phyloP scores from a whole-genome alignment of 2,329 filamentous ascomycete genomes.

The Macrophomina tecta region DNA sequence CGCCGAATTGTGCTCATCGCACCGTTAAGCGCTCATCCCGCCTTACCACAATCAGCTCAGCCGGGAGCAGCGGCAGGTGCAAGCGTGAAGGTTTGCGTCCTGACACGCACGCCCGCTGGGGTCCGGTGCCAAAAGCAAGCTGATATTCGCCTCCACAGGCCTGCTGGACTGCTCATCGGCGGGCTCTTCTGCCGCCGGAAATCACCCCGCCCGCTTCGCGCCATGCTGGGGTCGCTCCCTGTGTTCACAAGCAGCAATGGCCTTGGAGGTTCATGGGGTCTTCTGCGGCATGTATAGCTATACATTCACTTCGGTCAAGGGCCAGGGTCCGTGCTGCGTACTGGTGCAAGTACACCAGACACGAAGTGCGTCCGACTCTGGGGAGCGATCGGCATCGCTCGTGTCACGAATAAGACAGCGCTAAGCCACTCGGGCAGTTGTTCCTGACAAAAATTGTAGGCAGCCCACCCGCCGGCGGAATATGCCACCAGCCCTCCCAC shows the following conservation, averaged over 20 bases:
- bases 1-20: constrained; percentile 5
- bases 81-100: neutral
- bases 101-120: constrained; percentile 1
- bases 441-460: constrained; percentile 15
- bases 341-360: neutral
- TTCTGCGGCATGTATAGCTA: neutral
- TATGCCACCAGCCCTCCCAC: neutral
- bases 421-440: constrained; percentile 10
- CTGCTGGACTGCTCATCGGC: neutral
- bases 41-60: neutral
- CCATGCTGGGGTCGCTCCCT: neutral
- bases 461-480: constrained; percentile 5
- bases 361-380: neutral
- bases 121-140: neutral
- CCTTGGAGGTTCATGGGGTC: neutral
- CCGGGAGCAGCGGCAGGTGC: constrained; percentile 10
- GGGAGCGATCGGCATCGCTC: constrained; percentile 12
- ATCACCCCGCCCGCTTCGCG: neutral
- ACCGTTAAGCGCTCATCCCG: neutral
- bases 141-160: constrained; percentile 8
- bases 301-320: neutral
- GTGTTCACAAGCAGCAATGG: no score
- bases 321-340: neutral
- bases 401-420: constrained; percentile 12
- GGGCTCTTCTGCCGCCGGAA: neutral